Conservation (phyloP, 352 stramenopile species). For the Peronosclerospora sorghi region DNA sequence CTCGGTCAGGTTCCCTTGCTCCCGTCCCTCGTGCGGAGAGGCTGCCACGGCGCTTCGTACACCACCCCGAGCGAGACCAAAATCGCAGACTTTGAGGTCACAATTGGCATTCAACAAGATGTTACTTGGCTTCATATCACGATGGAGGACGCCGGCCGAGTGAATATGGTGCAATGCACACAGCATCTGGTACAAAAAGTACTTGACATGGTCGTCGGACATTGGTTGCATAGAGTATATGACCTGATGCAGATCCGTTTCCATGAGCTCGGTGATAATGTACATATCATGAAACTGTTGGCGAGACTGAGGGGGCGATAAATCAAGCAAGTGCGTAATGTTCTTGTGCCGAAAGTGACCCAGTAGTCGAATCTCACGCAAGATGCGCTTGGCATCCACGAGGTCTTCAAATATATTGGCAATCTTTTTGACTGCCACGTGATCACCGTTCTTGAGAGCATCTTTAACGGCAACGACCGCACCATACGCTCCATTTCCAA, state of each 20-base stretch:
- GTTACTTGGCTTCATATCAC: conserved; percentile 78
- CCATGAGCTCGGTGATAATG: conserved; percentile 94
- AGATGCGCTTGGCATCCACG: conserved; percentile 96
- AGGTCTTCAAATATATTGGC: conserved; percentile 91
- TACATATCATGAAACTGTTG: conserved; percentile 94
- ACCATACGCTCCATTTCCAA: conserved; percentile 83
- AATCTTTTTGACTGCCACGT: conserved; percentile 93
- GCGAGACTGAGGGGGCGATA: conserved; percentile 85
- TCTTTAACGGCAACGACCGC: conserved; percentile 84
- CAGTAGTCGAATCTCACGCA: conserved; percentile 87
- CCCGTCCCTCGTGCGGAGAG: background rate
- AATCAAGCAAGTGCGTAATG: conserved; percentile 88
- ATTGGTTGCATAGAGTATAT: conserved; percentile 91
- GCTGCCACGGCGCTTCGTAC: conserved; percentile 15
- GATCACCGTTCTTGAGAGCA: conserved; percentile 25
- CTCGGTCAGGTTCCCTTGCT: conserved; percentile 40
- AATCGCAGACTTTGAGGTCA: conserved; percentile 75
- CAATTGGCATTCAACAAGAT: conserved; percentile 74
- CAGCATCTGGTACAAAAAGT: conserved; percentile 79
- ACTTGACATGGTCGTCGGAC: conserved; percentile 83
- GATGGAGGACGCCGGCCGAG: conserved; percentile 81
- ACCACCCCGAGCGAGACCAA: conserved; percentile 57
- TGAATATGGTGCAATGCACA: conserved; percentile 89
- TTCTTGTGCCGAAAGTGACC: conserved; percentile 86
- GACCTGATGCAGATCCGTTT: conserved; percentile 93